Base-by-base conservation (phyloP, 140 eudicot genomes). In the Senecio squalidus region DNA sequence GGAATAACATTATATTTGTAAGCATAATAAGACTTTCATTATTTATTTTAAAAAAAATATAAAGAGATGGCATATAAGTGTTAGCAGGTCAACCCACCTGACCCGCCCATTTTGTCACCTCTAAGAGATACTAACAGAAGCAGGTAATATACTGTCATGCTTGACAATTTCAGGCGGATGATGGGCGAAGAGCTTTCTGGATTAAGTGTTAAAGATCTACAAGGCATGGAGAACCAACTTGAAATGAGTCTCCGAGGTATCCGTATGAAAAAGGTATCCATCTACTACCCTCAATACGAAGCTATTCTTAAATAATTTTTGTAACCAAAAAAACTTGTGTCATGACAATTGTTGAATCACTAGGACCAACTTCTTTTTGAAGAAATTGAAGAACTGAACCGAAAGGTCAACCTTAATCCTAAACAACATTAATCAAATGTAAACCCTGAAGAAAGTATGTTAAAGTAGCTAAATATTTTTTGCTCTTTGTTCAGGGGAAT, bases 141-240 rank as follows among this genome's bases (percentile, higher is more conserved):
- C 10, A 8, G 9, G 25, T n/a, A 7, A 4, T 16, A 44, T 18
- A 11, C 22, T 44, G 51, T 62, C 41, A 15, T 55, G 41, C 38
- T 68, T 67, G 50, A 59, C 16, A 56, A 55, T 7, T 69, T 51
- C 78, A 89, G 97, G 81, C 76, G 82, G 72, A 80, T 89, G 82
- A 70, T 82, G 89, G 97, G 97, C 27, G 94, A 85, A 69, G 95
- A 82, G 64, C 95, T 89, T 29, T 66, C 89, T 40, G 95, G 95
- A 39, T 74, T 89, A 69, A 75, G 71, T 74, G 79, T 80, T 58
- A 86, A 78, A 70, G 95, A 89, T 48, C 81, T 89, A 64, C 95
- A 89, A 39, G 73, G 76, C 69, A 69, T 85, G 81, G 97, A 89
- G 73, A 80, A 45, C 73, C 95, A 85, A 78, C 81, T 89, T 13